phyloP scores from a whole-genome alignment of 2,329 filamentous ascomycete genomes.

The Aureobasidium mangrovei region DNA sequence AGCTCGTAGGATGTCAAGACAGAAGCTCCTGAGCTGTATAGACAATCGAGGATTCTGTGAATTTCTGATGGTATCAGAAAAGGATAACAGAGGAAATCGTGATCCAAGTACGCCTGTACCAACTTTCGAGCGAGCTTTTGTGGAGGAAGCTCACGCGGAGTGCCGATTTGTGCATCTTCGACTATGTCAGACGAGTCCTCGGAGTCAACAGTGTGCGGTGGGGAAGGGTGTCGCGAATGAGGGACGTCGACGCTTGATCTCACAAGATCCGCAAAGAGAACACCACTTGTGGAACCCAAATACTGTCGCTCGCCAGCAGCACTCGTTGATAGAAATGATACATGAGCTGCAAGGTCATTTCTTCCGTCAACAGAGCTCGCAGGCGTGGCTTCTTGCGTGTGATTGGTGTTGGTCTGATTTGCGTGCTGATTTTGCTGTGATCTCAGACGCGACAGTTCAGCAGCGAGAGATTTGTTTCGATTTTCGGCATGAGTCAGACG shows the following conservation, averaged over 20 bases:
- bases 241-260: conserved; percentile 21
- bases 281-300: conserved; percentile 33
- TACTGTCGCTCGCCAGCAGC: conserved; percentile 37
- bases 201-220: background rate
- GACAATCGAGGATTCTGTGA: conserved; percentile 22
- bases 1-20: conserved; percentile 25
- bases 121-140: conserved; percentile 30
- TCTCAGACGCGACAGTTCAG: conserved; percentile 15
- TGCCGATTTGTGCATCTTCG: conserved; percentile 6
- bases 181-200: conserved; percentile 1
- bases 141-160: conserved; percentile 25
- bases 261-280: conserved; percentile 36
- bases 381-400: background rate
- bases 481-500: conserved; percentile 28
- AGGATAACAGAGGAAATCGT: conserved; percentile 38
- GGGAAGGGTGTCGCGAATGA: conserved; percentile 13
- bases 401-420: background rate
- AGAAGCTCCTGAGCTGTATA: conserved; percentile 26
- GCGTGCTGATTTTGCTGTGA: background rate
- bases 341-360: conserved; percentile 33
- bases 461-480: conserved; percentile 23
- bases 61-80: conserved; percentile 30
- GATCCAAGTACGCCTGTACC: conserved; percentile 35
- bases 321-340: conserved; percentile 36
- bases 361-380: conserved; percentile 1